phyloP scores from a whole-genome alignment of 2,329 filamentous ascomycete species.

The Colletotrichum lini region DNA sequence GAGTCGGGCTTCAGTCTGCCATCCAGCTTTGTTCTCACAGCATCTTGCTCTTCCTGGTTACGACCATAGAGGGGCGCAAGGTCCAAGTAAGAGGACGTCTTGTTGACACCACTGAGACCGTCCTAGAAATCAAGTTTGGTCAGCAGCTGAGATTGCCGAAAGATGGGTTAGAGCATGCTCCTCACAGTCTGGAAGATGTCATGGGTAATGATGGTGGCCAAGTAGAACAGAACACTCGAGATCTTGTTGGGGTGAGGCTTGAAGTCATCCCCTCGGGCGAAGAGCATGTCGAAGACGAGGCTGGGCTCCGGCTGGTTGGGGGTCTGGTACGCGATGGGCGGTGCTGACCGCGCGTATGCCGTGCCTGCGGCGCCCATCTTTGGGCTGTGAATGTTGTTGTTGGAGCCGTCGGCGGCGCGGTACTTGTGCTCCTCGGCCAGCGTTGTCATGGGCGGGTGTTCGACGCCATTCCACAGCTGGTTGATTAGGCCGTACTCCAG shows the following conservation, averaged over 20 bases:
- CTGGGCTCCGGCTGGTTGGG: slow-evolving; percentile 42
- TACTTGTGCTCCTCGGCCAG: slow-evolving; percentile 43
- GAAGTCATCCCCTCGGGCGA: slow-evolving; percentile 39
- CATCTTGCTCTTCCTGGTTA: slow-evolving; percentile 63
- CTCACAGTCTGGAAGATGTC: slow-evolving; percentile 59
- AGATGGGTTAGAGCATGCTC: neutral
- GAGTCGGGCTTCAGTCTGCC: slow-evolving; percentile 69
- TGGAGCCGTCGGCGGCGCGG: slow-evolving; percentile 44
- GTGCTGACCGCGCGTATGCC: slow-evolving; percentile 42
- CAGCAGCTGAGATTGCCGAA: slow-evolving; percentile 35
- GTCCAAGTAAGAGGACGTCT: slow-evolving; percentile 63
- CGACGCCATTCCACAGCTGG: slow-evolving; percentile 43
- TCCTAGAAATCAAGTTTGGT: slow-evolving; percentile 47
- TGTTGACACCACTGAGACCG: slow-evolving; percentile 48
- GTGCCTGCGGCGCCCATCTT: slow-evolving; percentile 42
- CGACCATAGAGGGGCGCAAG: slow-evolving; percentile 67
- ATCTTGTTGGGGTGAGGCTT: slow-evolving; percentile 56
- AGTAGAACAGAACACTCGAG: slow-evolving; percentile 63
- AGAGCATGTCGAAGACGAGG: slow-evolving; percentile 44
- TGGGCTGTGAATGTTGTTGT: slow-evolving; percentile 42
- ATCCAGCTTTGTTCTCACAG: slow-evolving; percentile 62
- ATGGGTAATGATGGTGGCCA: slow-evolving; percentile 67
- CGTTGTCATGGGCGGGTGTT: slow-evolving; percentile 43
- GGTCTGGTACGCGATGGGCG: slow-evolving; percentile 39
- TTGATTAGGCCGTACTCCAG: slow-evolving; percentile 42